Base-by-base conservation (phyloP, 164 flowering plant species). In the Aristolochia californica region DNA sequence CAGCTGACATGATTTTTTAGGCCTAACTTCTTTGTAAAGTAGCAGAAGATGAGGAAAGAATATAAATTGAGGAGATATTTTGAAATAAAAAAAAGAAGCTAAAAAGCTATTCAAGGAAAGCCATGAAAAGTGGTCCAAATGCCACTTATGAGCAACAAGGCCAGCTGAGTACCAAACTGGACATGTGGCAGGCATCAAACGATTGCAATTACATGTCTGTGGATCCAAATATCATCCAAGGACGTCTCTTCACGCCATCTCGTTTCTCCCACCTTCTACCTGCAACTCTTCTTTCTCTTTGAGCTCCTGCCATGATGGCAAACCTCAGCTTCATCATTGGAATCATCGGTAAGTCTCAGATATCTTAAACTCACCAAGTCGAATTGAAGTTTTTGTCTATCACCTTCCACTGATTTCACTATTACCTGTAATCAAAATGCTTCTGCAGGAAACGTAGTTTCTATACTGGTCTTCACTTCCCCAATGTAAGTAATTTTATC, bases 381-480 rank as follows among this genome's bases (percentile, higher is more conserved):
- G 30, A 2, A 28, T 28, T 28, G 7, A 2, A 2, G 4, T 28
- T 2, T 2, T 28, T 7, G 30, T 2, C 2, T 28, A 28, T 28
- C 7, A 7, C 30, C 30, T 7, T 8, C 34, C 13, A 13, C 4
- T 9, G 15, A 14, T 53, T 57, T 18, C 0, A 12, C 4, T 8
- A 0, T 27, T n/a, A 28, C 10, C 17, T 1, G 56, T 53, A 28
- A 28, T 28, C 3, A 28, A 28, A 2, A 34, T 34, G 40, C 27
- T 47, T 25, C 66, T 72, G 68, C 80, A 82, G 91, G 87, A 15
- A 85, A 85, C 54, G 45, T 87, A 2, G 73, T 87, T 22, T 82
- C 95, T 18, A 62, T 83, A 18, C 69, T 83, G 58, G 83, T 82
- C 43, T 86, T 82, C 53, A 44, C 80, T 43, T 79, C 90, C 58